Conservation (phyloP, 768 basidiomycete genomes). For the Rhodotorula toruloides region DNA sequence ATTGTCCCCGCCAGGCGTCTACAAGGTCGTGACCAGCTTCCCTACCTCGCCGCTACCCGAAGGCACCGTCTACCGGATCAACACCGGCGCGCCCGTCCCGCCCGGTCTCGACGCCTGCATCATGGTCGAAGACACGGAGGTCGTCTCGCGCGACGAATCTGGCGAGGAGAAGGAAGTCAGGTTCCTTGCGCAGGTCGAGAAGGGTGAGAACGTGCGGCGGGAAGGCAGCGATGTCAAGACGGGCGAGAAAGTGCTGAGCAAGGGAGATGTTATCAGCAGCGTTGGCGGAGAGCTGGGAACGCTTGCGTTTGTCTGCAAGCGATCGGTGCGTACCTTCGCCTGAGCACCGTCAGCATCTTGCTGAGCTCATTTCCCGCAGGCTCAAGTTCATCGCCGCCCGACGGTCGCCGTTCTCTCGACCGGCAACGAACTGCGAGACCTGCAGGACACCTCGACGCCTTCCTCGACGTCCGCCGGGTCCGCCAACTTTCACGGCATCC, state of each 20-base stretch:
- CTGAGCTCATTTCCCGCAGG: constrained; percentile 51
- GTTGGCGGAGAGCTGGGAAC: constrained; percentile 80
- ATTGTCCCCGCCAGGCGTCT: constrained; percentile 17
- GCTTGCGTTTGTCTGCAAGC: constrained; percentile 68
- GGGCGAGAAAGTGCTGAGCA: constrained; percentile 60
- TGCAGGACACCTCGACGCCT: constrained; percentile 47
- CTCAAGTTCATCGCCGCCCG: constrained; percentile 65
- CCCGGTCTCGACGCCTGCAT: constrained; percentile 69
- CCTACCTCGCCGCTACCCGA: constrained; percentile 48
- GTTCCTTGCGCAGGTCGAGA: constrained; percentile 59
- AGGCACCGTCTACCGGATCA: constrained; percentile 64
- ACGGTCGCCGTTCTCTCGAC: constrained; percentile 76
- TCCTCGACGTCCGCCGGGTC: neutral
- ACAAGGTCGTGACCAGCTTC: constrained; percentile 29
- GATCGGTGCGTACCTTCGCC: constrained; percentile 55
- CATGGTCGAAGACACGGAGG: constrained; percentile 87
- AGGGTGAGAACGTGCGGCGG: constrained; percentile 65
- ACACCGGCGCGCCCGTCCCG: constrained; percentile 79
- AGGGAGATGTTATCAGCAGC: constrained; percentile 59
- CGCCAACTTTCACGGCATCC: constrained; percentile 53
- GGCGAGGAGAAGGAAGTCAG: constrained; percentile 68
- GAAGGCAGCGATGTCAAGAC: constrained; percentile 58
- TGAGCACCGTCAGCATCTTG: too few species aligned
- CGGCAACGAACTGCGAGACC: constrained; percentile 71
- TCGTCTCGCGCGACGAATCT: constrained; percentile 52